A percentile compares a stretch with the other conserved stretches of the same genome.
These are phyloP conservation scores for Oxalis stricta DNA, from an alignment of 441 rosid genomes.

Conservation along the genomic window DNA sequence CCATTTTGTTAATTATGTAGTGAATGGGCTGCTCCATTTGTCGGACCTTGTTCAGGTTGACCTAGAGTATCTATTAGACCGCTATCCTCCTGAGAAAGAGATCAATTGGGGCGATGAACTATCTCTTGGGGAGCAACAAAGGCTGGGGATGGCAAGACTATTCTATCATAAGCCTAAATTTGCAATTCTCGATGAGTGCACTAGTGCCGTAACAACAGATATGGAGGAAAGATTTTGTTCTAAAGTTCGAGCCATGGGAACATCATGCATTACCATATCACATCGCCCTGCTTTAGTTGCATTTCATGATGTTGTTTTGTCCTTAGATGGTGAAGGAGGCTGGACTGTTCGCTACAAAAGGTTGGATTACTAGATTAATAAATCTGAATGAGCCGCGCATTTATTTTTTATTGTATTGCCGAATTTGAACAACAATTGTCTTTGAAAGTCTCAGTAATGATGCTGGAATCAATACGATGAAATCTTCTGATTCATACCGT, in stretches of 20 bases:
- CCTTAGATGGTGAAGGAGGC: slow-evolving; percentile 98
- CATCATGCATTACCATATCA: slow-evolving; percentile 98
- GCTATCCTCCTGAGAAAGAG: slow-evolving; percentile 81
- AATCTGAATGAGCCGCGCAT: slow-evolving; percentile 3
- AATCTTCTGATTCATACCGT: slow-evolving; percentile 47
- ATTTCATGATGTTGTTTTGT: slow-evolving; percentile 91
- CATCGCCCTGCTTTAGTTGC: slow-evolving; percentile 99
- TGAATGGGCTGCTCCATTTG: no score
- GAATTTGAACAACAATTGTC: slow-evolving; percentile 7
- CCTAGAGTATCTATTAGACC: slow-evolving; percentile 86
- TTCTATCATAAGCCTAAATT: slow-evolving; percentile 98
- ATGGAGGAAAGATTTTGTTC: slow-evolving; percentile 99
- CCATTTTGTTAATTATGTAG: no score
- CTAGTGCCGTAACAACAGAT: slow-evolving; percentile 99
- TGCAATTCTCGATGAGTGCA: slow-evolving; percentile 99
- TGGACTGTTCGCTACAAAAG: slow-evolving; percentile 79
- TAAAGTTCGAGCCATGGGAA: slow-evolving; percentile 96
- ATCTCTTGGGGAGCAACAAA: slow-evolving; percentile 98
- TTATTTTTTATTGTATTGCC: slow-evolving; percentile 3
- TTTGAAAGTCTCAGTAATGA: slow-evolving; percentile 48
- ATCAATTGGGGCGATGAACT: slow-evolving; percentile 98
- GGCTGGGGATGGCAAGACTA: slow-evolving; percentile 97
- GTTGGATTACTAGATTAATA: slow-evolving; percentile 24
- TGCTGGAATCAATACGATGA: slow-evolving; percentile 21
- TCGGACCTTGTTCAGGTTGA: slow-evolving; percentile 81